Percentiles rank a stretch among this genome's conserved stretches.
These are phyloP conservation scores for Dacryopinax primogenitus DNA, from an alignment of 768 basidiomycete species.

Conservation along the genomic window DNA sequence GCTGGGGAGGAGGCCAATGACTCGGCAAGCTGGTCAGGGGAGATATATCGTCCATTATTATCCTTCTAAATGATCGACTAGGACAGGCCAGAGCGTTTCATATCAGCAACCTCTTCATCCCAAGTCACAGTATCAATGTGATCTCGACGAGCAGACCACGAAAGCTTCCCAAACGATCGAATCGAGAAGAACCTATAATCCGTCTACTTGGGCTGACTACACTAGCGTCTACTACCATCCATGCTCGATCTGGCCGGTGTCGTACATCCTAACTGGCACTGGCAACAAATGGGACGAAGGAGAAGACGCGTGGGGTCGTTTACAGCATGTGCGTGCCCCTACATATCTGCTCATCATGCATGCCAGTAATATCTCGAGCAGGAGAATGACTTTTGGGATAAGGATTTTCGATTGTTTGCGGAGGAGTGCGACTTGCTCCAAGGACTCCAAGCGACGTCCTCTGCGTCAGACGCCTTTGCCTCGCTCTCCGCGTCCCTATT, in stretches of 20 bases:
- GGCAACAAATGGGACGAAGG: conserved; percentile 34
- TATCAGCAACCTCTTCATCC: background rate
- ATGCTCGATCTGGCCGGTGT: conserved; percentile 49
- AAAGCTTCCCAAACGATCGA: background rate
- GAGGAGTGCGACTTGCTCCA: conserved; percentile 68
- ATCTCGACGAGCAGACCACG: background rate
- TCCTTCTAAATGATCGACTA: background rate
- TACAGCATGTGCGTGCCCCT: background rate
- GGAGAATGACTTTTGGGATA: conserved; percentile 35
- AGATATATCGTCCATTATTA: background rate
- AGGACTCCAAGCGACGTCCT: conserved; percentile 55
- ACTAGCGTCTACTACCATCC: conserved; percentile 52
- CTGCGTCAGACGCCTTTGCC: conserved; percentile 47
- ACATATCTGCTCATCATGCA: background rate
- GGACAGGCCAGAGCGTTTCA: background rate
- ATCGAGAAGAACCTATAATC: background rate
- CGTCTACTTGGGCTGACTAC: conserved; percentile 53
- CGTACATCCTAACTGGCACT: conserved; percentile 34
- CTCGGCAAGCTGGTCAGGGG: background rate
- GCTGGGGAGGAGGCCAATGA: background rate
- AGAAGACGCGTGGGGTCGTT: conserved; percentile 43
- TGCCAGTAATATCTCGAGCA: background rate
- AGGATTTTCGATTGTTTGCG: conserved; percentile 48
- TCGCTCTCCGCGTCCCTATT: conserved; percentile 50
- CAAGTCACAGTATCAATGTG: background rate